These are phyloP conservation scores for Blepharisma japonicum DNA, from an alignment of 73 alveolate genomes.

Conservation along the genomic window DNA sequence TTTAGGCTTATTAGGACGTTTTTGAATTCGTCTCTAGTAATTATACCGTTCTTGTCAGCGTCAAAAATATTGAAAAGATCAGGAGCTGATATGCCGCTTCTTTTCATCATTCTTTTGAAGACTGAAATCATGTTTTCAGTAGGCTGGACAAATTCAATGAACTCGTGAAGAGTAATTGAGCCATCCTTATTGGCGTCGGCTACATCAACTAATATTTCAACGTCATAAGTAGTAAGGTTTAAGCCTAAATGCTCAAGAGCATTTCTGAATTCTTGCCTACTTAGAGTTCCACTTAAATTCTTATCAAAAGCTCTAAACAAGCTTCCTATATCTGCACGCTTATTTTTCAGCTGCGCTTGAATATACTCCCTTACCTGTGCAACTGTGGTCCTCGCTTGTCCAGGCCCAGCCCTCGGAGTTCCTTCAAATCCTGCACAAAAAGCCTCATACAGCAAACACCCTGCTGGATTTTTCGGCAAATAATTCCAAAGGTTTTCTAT, in stretches of 20 bases:
- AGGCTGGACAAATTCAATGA: background rate
- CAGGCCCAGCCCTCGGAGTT: no score
- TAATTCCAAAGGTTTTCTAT: background rate
- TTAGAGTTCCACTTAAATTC: no score
- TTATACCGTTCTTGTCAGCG: constrained; percentile 46
- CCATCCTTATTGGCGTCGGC: constrained; percentile 21
- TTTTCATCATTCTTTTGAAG: background rate
- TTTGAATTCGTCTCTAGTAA: constrained; percentile 44
- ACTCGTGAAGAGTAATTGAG: constrained; percentile 7
- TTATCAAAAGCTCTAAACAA: no score
- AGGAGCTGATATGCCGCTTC: background rate
- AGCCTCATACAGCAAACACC: background rate
- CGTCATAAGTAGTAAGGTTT: background rate
- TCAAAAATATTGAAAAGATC: constrained; percentile 34
- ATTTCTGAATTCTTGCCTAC: no score
- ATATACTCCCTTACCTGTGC: no score
- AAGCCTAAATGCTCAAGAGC: background rate
- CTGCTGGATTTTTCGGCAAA: background rate
- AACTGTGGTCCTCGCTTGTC: no score
- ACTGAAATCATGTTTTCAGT: background rate
- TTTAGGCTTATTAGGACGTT: constrained; percentile 32
- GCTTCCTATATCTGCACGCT: no score
- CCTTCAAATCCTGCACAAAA: background rate
- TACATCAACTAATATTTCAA: background rate
- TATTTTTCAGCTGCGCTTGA: no score